Evolutionary conservation across 495 filamentous ascomycete genomes (phyloP).

Genomic region (Podospora australis): DNA sequence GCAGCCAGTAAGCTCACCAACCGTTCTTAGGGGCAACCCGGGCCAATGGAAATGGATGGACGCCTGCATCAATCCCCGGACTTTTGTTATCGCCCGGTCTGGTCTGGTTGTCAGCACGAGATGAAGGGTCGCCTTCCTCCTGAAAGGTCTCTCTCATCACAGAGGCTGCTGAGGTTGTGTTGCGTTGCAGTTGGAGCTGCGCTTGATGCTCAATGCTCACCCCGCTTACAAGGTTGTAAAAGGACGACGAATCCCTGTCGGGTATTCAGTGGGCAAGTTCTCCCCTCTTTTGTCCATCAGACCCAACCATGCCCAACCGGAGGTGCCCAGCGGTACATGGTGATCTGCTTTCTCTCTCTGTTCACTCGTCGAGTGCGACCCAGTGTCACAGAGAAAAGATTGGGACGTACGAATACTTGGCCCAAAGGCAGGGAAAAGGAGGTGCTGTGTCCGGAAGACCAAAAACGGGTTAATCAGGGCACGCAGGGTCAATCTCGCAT

Average conservation of each 20-base stretch:
- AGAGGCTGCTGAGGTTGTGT: background rate
- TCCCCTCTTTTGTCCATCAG: conserved; percentile 4
- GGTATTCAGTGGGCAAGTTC: background rate
- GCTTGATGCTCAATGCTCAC: background rate
- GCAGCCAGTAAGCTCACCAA: too few relatives aligned
- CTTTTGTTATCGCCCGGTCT: too few relatives aligned
- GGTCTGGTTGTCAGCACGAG: too few relatives aligned
- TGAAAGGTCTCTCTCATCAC: background rate
- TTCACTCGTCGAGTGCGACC: too few relatives aligned
- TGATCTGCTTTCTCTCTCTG: too few relatives aligned
- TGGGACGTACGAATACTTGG: too few relatives aligned
- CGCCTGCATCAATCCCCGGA: too few relatives aligned
- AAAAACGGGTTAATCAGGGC: conserved; percentile 16
- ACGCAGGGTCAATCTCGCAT: conserved; percentile 14
- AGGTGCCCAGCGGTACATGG: background rate
- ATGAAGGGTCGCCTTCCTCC: too few relatives aligned
- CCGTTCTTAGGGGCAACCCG: too few relatives aligned
- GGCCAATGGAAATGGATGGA: too few relatives aligned
- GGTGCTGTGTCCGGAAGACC: conserved; percentile 18
- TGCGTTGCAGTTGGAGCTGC: background rate
- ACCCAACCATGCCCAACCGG: conserved; percentile 24
- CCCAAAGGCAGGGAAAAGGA: conserved; percentile 7
- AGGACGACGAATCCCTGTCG: background rate
- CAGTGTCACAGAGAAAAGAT: too few relatives aligned
- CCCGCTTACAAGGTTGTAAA: too few relatives aligned